Conservation (phyloP, 306 rosid species). For the Mucuna pruriens region DNA sequence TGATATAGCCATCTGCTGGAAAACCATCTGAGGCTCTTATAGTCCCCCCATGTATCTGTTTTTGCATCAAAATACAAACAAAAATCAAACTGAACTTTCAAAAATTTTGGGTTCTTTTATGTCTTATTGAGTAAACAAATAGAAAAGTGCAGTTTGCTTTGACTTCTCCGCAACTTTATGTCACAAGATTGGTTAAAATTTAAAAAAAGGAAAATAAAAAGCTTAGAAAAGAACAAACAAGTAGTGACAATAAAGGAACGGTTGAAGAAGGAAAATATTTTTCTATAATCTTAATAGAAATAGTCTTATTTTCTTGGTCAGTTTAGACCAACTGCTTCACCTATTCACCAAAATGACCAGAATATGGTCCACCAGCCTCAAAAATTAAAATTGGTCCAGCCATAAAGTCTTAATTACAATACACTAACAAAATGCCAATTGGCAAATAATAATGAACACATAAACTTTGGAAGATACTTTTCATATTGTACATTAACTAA, state of each 20-base stretch:
- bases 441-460: slow-evolving; percentile 22
- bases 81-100: slow-evolving; percentile 21
- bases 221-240: not conserved
- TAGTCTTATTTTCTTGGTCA: slow-evolving; percentile 29
- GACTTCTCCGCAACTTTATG: not conserved
- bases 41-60: slow-evolving; percentile 92
- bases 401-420: slow-evolving; percentile 11
- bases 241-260: not conserved
- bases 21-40: slow-evolving; percentile 70
- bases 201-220: too few species aligned
- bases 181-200: not conserved
- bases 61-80: slow-evolving; percentile 13
- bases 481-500: not conserved
- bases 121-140: not conserved
- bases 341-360: slow-evolving; percentile 32
- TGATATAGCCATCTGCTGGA: slow-evolving; percentile 61
- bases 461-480: slow-evolving; percentile 26
- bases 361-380: slow-evolving; percentile 2
- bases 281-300: not conserved
- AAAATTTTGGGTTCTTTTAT: not conserved
- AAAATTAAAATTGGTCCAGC: not conserved
- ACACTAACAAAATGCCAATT: slow-evolving; percentile 21
- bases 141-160: slow-evolving; percentile 3
- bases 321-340: slow-evolving; percentile 41
- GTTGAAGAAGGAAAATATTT: not conserved